Conservation (phyloP, 2,329 filamentous ascomycete species). For the Xylaria sp. region DNA sequence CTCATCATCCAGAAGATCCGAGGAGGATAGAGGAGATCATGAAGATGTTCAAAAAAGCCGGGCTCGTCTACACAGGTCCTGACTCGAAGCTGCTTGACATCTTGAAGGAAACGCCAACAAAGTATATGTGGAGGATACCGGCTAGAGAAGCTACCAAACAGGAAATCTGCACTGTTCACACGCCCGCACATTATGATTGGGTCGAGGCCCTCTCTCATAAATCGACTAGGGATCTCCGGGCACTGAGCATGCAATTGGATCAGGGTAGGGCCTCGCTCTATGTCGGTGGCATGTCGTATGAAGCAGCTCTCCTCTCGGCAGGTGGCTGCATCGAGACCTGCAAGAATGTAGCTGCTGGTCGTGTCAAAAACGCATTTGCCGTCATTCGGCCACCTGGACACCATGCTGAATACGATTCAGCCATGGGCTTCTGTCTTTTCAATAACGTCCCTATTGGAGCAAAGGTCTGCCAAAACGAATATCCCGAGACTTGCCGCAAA, state of each 20-base stretch:
- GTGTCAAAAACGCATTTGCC: slow-evolving; percentile 93
- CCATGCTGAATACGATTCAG: slow-evolving; percentile 85
- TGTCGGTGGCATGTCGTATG: slow-evolving; percentile 82
- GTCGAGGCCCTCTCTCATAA: slow-evolving; percentile 68
- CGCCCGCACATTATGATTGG: slow-evolving; percentile 80
- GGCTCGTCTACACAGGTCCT: slow-evolving; percentile 74
- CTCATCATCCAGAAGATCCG: slow-evolving; percentile 94
- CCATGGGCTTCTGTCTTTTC: slow-evolving; percentile 97
- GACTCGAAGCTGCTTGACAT: slow-evolving; percentile 64
- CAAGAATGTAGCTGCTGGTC: slow-evolving; percentile 83
- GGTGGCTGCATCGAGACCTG: slow-evolving; percentile 97
- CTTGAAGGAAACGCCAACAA: slow-evolving; percentile 63
- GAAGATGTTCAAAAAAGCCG: slow-evolving; percentile 83
- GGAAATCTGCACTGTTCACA: slow-evolving; percentile 85
- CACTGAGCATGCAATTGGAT: slow-evolving; percentile 69
- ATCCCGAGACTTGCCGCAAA: slow-evolving; percentile 83
- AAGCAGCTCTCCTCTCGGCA: slow-evolving; percentile 83
- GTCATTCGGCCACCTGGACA: slow-evolving; percentile 95
- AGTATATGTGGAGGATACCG: slow-evolving; percentile 79
- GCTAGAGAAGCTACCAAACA: slow-evolving; percentile 79
- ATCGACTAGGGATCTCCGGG: slow-evolving; percentile 72
- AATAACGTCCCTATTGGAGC: slow-evolving; percentile 96
- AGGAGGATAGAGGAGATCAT: slow-evolving; percentile 93
- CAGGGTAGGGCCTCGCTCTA: slow-evolving; percentile 80
- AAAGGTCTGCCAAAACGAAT: slow-evolving; percentile 85